These are phyloP conservation scores for Phytophthora lateralis DNA, from an alignment of 352 stramenopile species.

Conservation along the genomic window DNA sequence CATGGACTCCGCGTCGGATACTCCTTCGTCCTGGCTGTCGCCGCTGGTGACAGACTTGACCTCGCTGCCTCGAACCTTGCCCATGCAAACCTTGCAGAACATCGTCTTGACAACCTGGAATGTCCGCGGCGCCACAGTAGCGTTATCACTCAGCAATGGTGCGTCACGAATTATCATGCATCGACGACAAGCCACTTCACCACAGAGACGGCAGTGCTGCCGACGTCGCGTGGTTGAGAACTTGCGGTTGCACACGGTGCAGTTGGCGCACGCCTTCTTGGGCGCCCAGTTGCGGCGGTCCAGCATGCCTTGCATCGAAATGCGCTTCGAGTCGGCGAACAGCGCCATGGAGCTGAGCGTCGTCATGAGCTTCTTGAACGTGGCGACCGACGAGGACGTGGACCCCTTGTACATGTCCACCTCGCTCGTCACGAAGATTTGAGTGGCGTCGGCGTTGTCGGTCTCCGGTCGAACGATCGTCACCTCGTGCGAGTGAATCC, in stretches of 20 bases:
- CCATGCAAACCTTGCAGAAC: slow-evolving; percentile 65
- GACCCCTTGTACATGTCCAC: slow-evolving; percentile 48
- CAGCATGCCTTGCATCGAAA: slow-evolving; percentile 60
- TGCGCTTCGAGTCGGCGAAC: slow-evolving; percentile 65
- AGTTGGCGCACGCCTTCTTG: slow-evolving; percentile 49
- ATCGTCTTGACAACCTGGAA: slow-evolving; percentile 64
- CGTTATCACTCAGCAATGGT: slow-evolving; percentile 33
- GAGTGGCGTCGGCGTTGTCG: slow-evolving; percentile 44
- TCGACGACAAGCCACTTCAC: slow-evolving; percentile 76
- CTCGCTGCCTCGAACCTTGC: slow-evolving; percentile 46
- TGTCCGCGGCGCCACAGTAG: slow-evolving; percentile 31
- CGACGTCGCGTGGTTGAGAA: slow-evolving; percentile 67
- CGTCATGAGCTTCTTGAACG: slow-evolving; percentile 57
- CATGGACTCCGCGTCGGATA: slow-evolving; percentile 38
- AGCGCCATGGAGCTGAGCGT: slow-evolving; percentile 61
- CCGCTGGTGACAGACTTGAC: slow-evolving; percentile 5
- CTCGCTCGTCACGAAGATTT: slow-evolving; percentile 68
- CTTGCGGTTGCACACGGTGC: slow-evolving; percentile 59
- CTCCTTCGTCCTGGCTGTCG: slow-evolving; percentile 42
- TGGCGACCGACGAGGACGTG: slow-evolving; percentile 25
- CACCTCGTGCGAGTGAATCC: slow-evolving; percentile 58
- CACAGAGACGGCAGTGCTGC: slow-evolving; percentile 80
- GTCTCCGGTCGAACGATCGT: slow-evolving; percentile 50
- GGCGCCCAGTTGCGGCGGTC: slow-evolving; percentile 58
- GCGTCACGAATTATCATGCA: slow-evolving; percentile 64